These are phyloP conservation scores for Akanthomyces dipterigenus DNA, from an alignment of 2,329 filamentous ascomycete species.

Conservation along the genomic window DNA sequence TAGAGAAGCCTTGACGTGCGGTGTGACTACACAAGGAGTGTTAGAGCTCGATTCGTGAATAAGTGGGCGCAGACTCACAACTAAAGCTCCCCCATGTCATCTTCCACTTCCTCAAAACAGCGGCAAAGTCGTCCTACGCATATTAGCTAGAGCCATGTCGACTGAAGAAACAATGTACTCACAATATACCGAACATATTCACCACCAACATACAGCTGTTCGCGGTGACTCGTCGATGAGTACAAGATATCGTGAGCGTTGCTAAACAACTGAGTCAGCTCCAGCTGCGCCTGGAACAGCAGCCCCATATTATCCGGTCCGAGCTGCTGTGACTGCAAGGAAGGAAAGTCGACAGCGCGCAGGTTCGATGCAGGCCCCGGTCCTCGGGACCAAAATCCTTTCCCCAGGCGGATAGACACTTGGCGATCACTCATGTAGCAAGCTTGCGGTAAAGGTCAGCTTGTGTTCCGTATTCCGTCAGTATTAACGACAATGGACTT, in stretches of 20 bases:
- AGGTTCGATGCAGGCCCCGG: conserved; percentile 61
- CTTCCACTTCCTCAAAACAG: conserved; percentile 64
- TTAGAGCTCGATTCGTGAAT: neutral
- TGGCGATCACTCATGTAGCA: conserved; percentile 62
- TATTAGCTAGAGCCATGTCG: neutral
- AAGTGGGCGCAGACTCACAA: conserved; percentile 36
- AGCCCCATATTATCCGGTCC: conserved; percentile 61
- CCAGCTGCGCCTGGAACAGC: conserved; percentile 64
- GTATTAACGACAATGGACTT: conserved; percentile 10
- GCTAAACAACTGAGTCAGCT: conserved; percentile 64
- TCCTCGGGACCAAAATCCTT: conserved; percentile 67
- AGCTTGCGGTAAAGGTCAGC: conserved; percentile 21
- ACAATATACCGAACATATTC: conserved; percentile 67
- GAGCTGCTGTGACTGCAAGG: conserved; percentile 49
- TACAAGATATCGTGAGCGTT: conserved; percentile 71
- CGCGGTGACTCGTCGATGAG: conserved; percentile 61
- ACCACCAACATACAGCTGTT: conserved; percentile 62
- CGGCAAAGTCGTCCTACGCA: conserved; percentile 56
- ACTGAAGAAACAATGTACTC: conserved; percentile 3
- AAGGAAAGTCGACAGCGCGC: conserved; percentile 60
- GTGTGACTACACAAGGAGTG: conserved; percentile 39
- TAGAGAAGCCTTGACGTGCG: conserved; percentile 59
- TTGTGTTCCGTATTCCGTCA: neutral
- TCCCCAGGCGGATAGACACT: conserved; percentile 64
- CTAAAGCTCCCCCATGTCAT: conserved; percentile 60